Evolutionary conservation across 495 filamentous ascomycete species (phyloP).

Genomic region (Jackrogersella minutella): DNA sequence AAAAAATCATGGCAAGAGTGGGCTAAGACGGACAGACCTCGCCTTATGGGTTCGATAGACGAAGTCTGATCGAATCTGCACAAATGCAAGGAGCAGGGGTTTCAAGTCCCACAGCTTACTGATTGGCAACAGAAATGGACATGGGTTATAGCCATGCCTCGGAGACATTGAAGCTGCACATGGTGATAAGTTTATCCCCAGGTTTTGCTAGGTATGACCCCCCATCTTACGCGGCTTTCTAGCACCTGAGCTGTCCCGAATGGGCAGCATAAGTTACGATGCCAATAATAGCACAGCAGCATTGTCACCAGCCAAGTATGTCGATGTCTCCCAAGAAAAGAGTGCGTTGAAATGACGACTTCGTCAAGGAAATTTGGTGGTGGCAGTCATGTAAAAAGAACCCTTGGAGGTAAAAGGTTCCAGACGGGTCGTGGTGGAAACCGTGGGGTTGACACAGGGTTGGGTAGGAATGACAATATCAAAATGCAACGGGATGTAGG

Average conservation of each 20-base stretch:
- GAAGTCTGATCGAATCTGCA: constrained; percentile 37
- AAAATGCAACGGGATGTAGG: constrained; percentile 33
- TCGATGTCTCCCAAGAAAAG: constrained; percentile 3
- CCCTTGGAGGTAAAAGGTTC: constrained; percentile 11
- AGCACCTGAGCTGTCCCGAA: constrained; percentile 10
- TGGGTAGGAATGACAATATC: constrained; percentile 29
- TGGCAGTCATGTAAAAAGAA: background rate
- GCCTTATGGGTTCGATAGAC: constrained; percentile 38
- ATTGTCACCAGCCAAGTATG: constrained; percentile 1
- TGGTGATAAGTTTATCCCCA: constrained; percentile 30
- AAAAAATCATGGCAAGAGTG: constrained; percentile 3
- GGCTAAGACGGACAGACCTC: constrained; percentile 11
- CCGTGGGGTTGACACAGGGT: constrained; percentile 40
- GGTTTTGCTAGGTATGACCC: constrained; percentile 16
- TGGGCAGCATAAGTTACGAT: constrained; percentile 11
- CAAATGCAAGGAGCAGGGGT: constrained; percentile 27
- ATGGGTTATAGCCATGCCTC: constrained; percentile 26
- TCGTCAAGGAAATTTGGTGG: constrained; percentile 8
- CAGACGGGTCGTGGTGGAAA: constrained; percentile 23
- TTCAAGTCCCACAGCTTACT: constrained; percentile 25
- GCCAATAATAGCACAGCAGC: background rate
- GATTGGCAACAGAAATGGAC: constrained; percentile 24
- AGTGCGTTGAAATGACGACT: constrained; percentile 4
- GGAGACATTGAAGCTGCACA: constrained; percentile 20
- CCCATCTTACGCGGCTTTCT: constrained; percentile 13